Base-by-base conservation (phyloP, 2,329 filamentous ascomycete genomes). In the Neofusicoccum kwambonambiense region DNA sequence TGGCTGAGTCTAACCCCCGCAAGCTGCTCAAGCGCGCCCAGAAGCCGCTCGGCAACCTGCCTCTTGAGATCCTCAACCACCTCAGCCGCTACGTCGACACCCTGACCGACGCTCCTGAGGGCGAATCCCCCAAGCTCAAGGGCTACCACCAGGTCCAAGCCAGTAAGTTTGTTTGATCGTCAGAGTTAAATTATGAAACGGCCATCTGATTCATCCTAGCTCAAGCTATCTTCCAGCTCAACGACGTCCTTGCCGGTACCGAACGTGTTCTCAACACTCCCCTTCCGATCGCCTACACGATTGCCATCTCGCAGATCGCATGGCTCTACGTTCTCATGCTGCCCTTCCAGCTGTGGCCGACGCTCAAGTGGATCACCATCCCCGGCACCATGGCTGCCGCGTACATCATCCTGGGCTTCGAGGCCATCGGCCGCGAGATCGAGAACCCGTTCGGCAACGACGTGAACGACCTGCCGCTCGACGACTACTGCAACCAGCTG, bases 261-360 rank as follows among this genome's bases (percentile, higher is more conserved):
- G 91, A 95, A 73, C 89, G 92, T 67, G 88, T 96, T 19, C 86
- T 94, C 37, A 90, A 89, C 75, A 96, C 92, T 0, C 92, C 92
- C 1, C 84, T 96, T 0, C 92, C 92, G 2, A 85, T 92, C 64
- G 92, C 91, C 52, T 96, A 96, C 80, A 87, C 86, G 69, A 95
- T 96, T 71, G 87, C 91, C 71, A 93, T 95, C 75, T 88, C 89
- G 19, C 92, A 96, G 75, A 94, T 95, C 73, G 92, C 92, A 37
- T 93, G 90, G 87, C 85, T 93, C 60, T 96, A 95, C 78, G 88
- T 95, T 62, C 79, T 92, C 70, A 83, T 92, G 37, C 84, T 96
- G 1, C 92, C 92, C 5, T 95, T 95, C 83, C 92, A 96, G 78
- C 86, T 96, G 6, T 86, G 86, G 73, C 73, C 76, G 0, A 75